A percentile compares a stretch with the other conserved stretches of the same genome.
Conservation (phyloP, 495 filamentous ascomycete species). For the Daldinia grandis region DNA sequence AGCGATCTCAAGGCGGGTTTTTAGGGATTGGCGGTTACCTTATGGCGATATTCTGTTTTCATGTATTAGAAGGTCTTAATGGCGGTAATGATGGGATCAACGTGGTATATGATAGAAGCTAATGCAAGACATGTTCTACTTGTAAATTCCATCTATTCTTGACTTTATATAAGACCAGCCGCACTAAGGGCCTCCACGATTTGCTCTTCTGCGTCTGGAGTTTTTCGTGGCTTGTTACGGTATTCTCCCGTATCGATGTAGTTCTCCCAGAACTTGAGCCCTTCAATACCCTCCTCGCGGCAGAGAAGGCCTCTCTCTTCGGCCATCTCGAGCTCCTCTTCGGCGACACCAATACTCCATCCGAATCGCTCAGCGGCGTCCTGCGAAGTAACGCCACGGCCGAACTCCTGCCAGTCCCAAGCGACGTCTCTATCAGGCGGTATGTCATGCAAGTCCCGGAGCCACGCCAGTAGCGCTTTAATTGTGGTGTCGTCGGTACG, state of each 20-base stretch:
- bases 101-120: conserved; percentile 10
- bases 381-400: conserved; percentile 86
- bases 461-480: conserved; percentile 75
- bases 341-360: conserved; percentile 98
- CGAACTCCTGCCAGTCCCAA: conserved; percentile 81
- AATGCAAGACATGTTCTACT: neutral
- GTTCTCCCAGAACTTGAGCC: conserved; percentile 84
- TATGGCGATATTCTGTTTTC: neutral
- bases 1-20: neutral
- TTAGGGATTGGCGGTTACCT: neutral
- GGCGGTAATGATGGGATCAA: neutral
- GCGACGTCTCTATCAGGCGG: conserved; percentile 69
- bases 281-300: conserved; percentile 84
- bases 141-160: neutral
- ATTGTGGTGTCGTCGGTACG: conserved; percentile 93
- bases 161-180: conserved; percentile 49
- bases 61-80: conserved; percentile 1
- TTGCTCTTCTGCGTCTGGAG: conserved; percentile 33
- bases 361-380: conserved; percentile 91
- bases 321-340: conserved; percentile 96
- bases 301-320: conserved; percentile 85
- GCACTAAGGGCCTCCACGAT: conserved; percentile 46
- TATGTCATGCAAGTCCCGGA: conserved; percentile 72
- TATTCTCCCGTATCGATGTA: conserved; percentile 57
- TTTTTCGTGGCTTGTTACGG: conserved; percentile 32